Percentiles rank a stretch among this genome's conserved stretches.
phyloP scores from a whole-genome alignment of 2,329 filamentous ascomycete species.

The Lachnellula subtilissima region DNA sequence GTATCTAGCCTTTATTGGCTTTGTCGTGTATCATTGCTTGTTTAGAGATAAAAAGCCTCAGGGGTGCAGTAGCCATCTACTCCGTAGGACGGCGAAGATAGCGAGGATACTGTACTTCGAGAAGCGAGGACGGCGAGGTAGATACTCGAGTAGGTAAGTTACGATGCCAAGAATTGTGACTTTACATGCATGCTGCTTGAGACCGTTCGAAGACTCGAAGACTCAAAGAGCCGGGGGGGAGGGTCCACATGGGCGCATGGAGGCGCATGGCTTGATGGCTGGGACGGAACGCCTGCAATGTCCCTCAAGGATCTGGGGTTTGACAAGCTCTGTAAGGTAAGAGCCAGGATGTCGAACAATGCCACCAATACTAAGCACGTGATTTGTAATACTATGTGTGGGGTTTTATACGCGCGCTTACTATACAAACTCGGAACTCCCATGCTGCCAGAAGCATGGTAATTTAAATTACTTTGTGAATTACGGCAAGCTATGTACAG shows the following conservation, averaged over 20 bases:
- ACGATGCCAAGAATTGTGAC: too few species aligned
- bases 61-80: constrained; percentile 13
- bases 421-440: neutral
- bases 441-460: neutral
- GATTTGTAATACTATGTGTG: neutral
- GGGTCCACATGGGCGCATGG: constrained; percentile 4
- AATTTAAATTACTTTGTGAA: too few species aligned
- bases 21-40: constrained; percentile 9
- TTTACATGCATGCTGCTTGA: too few species aligned
- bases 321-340: neutral
- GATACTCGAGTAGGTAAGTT: too few species aligned
- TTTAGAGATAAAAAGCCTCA: constrained; percentile 1
- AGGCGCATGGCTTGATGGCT: neutral
- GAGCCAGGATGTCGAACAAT: neutral
- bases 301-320: neutral
- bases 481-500: neutral
- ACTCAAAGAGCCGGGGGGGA: neutral
- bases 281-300: constrained; percentile 1
- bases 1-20: neutral
- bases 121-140: too few species aligned
- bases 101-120: neutral
- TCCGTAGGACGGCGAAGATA: constrained; percentile 1
- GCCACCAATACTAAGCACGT: neutral
- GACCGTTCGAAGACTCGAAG: too few species aligned
- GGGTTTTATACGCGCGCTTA: neutral